phyloP scores from a whole-genome alignment of 1,284 basidiomycete genomes.

The Baeospora myosura region DNA sequence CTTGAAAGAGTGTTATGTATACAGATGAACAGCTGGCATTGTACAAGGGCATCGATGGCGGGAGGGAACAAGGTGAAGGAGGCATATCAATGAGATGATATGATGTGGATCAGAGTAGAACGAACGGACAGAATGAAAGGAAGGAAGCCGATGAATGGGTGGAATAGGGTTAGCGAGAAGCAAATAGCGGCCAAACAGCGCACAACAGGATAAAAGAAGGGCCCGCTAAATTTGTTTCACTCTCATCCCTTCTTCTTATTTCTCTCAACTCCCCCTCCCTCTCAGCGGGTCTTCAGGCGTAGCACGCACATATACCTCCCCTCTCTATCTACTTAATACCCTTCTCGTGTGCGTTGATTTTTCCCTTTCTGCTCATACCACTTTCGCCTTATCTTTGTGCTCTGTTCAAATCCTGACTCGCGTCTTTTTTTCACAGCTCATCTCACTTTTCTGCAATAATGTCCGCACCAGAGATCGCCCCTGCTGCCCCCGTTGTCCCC shows the following conservation, averaged over 20 bases:
- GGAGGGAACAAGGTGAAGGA: too few species aligned
- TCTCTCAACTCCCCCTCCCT: conserved; percentile 40
- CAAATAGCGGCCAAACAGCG: not conserved
- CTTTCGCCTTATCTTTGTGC: conserved; percentile 17
- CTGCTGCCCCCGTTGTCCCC: conserved; percentile 30
- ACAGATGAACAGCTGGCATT: too few species aligned
- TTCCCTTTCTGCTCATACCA: conserved; percentile 12
- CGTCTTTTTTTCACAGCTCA: too few species aligned
- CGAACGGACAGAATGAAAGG: not conserved
- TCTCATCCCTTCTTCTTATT: conserved; percentile 32
- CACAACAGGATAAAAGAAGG: not conserved
- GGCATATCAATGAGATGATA: too few species aligned
- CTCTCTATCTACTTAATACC: conserved; percentile 45
- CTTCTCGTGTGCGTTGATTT: conserved; percentile 16
- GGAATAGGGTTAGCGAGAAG: not conserved
- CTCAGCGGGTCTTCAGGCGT: conserved; percentile 40
- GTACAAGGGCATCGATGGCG: too few species aligned
- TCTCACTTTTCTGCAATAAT: conserved; percentile 61
- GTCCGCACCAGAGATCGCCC: conserved; percentile 62
- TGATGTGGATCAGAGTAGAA: not conserved
- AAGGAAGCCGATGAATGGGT: not conserved
- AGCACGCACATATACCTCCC: conserved; percentile 41
- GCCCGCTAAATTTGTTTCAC: conserved; percentile 23
- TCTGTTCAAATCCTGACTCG: too few species aligned
- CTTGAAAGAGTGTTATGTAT: too few species aligned